Percentiles rank a stretch among this genome's conserved stretches.
phyloP scores from a whole-genome alignment of 371 early-diverging fungal species.

The Umbelopsis sp. region DNA sequence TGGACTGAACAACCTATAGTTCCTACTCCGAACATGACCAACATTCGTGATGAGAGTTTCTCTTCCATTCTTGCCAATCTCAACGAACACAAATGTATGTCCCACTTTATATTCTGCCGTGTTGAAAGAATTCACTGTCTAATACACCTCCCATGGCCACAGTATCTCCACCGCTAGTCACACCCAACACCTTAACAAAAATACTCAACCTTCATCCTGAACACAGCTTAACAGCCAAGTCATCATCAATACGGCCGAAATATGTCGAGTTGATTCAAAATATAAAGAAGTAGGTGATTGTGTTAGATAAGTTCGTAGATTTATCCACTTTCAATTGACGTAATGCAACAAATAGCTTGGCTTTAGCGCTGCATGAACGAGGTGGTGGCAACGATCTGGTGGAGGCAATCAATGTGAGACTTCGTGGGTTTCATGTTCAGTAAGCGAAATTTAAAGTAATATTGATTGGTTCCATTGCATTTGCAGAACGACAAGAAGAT shows the following conservation, averaged over 20 bases:
- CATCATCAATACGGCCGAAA: neutral
- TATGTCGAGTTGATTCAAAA: slow-evolving; percentile 3
- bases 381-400: neutral
- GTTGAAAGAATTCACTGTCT: neutral
- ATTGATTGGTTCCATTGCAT: too few species aligned
- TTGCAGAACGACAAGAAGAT: neutral
- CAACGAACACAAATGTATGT: slow-evolving; percentile 3
- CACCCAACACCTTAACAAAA: neutral
- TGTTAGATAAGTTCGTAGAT: neutral
- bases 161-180: slow-evolving; percentile 8
- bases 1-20: neutral
- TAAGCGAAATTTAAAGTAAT: too few species aligned
- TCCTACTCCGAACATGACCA: slow-evolving; percentile 15
- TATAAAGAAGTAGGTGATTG: neutral
- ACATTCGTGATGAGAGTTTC: neutral
- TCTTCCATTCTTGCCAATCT: neutral
- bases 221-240: neutral
- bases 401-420: slow-evolving; percentile 1
- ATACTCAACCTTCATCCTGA: neutral
- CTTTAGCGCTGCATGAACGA: neutral
- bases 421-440: neutral
- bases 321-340: too few species aligned
- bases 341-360: neutral
- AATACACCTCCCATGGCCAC: neutral
- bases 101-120: neutral